Evolutionary conservation across 2,329 filamentous ascomycete species (phyloP), one percentile per base, ranked within the genome.

Genomic region (Madurella mycetomatis): DNA sequence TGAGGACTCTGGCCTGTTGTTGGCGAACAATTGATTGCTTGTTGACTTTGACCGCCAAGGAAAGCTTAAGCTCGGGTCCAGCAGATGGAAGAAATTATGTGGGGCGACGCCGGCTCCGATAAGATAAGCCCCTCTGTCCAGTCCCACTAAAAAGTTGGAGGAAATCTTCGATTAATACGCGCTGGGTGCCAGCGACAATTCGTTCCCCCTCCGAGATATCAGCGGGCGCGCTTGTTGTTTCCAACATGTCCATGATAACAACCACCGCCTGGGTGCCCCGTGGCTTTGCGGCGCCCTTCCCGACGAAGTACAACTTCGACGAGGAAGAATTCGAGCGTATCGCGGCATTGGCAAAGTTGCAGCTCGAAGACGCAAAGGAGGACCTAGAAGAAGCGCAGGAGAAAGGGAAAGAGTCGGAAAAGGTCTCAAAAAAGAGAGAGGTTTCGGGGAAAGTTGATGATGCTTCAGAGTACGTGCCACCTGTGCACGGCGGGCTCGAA

Each of bases 361-460:
- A 95, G 73, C 81, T 96, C 32, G 90, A 96, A 67, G 94, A 97
- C 72, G 94, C 94, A 25, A 87, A 92, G 66, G 88, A 92, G 30
- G 92, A 94, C 66, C 73, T 95, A 58, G 83, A 87, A 61, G 85
- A 88, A 63, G 90, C 90, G 11, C 77, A 84, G 30, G 64, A 55
- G 13, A 53, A 54, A 17, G 62, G 67, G 48, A 69, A 70, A 25
- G 68, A 65, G 17, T 61, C 62, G 4, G 60, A 54, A 13, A 65
- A 65, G 44, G 62, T 59, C 13, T 55, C 46, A 25, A 66, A 58
- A 63, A 69, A 66, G 41, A 60, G 57, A 41, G 48, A 66, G 60
- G 32, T 64, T 55, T 65, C 71, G 53, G 71, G 71, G 69, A 47
- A 57, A 41, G 61, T 55, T 40, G 49, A 67, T 58, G 49, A 66